These are phyloP conservation scores for Colletotrichum melonis DNA, from an alignment of 2,329 filamentous ascomycete genomes.

Conservation along the genomic window DNA sequence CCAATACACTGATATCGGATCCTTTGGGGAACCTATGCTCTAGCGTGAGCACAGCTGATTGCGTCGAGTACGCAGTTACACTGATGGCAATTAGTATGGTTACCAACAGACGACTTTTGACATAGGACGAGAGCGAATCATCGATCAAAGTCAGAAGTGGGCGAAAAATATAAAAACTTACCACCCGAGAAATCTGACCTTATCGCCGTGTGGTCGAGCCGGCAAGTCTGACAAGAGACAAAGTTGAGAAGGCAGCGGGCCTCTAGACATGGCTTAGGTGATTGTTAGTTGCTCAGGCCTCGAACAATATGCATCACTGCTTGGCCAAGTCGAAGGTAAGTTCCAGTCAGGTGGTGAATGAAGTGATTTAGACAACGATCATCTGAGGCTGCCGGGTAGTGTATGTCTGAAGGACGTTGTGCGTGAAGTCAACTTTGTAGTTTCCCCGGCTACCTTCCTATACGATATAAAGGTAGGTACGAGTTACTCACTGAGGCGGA, in stretches of 20 bases:
- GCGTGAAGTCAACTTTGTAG: too few relatives aligned
- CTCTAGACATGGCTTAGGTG: conserved; percentile 58
- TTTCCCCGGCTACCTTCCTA: too few relatives aligned
- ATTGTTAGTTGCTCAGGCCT: neutral
- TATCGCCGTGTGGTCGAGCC: conserved; percentile 67
- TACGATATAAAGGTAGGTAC: too few relatives aligned
- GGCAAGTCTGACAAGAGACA: conserved; percentile 74
- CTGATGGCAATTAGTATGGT: conserved; percentile 49
- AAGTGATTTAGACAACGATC: neutral
- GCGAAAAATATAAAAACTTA: conserved; percentile 51
- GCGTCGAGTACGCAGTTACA: conserved; percentile 62
- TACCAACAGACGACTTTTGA: neutral
- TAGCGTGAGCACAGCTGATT: conserved; percentile 72
- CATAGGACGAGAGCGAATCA: neutral
- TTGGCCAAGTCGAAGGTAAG: neutral
- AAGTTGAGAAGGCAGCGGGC: conserved; percentile 72
- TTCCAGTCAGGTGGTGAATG: neutral
- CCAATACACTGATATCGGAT: conserved; percentile 62
- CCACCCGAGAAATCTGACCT: conserved; percentile 94
- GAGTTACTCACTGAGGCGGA: too few relatives aligned
- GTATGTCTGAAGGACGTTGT: neutral
- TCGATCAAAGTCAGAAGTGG: conserved; percentile 6
- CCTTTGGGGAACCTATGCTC: conserved; percentile 72
- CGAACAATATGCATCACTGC: neutral
- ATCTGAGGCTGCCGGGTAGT: neutral